A percentile compares a stretch with the other conserved stretches of the same genome.
phyloP scores from a whole-genome alignment of 257 asterid species.

The Salvia hispanica region DNA sequence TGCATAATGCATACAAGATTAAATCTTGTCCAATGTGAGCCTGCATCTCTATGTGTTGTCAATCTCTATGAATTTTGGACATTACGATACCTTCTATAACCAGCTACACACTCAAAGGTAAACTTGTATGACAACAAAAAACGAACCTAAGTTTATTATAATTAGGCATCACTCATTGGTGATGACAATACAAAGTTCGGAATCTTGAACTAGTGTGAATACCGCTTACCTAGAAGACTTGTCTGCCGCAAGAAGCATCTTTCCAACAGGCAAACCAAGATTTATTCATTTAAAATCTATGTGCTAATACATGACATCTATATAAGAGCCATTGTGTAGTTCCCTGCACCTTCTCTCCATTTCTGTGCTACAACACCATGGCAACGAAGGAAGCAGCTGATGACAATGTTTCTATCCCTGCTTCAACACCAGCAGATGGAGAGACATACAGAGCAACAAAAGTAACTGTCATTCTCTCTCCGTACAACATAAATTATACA shows the following conservation, averaged over 20 bases:
- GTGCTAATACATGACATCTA: not conserved
- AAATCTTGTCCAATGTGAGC: constrained; percentile 15
- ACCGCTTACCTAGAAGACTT: not conserved
- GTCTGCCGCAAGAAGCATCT: constrained; percentile 21
- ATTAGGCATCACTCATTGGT: not conserved
- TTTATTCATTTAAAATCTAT: not conserved
- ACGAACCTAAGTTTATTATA: constrained; percentile 2
- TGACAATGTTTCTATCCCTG: constrained; percentile 29
- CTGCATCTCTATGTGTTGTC: constrained; percentile 15
- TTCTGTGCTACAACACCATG: constrained; percentile 22
- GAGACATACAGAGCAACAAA: constrained; percentile 29
- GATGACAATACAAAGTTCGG: not conserved
- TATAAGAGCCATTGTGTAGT: constrained; percentile 13
- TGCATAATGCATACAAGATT: not conserved
- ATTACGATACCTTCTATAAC: constrained; percentile 12
- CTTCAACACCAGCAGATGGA: constrained; percentile 32
- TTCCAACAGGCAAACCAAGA: constrained; percentile 1
- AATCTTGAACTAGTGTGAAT: not conserved
- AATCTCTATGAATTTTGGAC: constrained; percentile 29
- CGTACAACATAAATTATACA: too few species aligned
- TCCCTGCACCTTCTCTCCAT: constrained; percentile 9
- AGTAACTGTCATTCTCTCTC: constrained; percentile 21
- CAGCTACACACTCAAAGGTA: constrained; percentile 8
- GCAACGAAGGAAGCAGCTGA: constrained; percentile 28
- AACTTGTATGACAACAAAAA: constrained; percentile 18